Percentiles rank a stretch among this genome's conserved stretches.
These are phyloP conservation scores for Tolypocladium ovalisporum DNA, from an alignment of 2,329 filamentous ascomycete species.

Conservation along the genomic window DNA sequence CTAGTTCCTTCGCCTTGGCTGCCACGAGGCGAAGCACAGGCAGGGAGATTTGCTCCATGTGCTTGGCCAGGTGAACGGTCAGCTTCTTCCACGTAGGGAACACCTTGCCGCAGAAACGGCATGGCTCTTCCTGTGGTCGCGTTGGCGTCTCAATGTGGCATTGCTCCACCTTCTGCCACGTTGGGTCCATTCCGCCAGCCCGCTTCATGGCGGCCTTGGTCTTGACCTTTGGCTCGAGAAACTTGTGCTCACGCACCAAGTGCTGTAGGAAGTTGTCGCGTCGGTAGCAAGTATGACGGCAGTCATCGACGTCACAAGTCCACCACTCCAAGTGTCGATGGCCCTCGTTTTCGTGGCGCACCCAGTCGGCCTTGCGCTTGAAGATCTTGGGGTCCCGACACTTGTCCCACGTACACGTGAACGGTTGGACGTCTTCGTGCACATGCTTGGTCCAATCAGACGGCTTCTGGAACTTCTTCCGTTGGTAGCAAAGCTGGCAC, in stretches of 20 bases:
- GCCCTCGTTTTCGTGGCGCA: constrained; percentile 84
- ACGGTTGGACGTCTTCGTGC: constrained; percentile 85
- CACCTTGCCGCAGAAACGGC: constrained; percentile 73
- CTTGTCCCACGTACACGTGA: constrained; percentile 79
- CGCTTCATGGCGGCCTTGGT: constrained; percentile 58
- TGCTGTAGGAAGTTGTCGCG: constrained; percentile 92
- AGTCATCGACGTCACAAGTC: constrained; percentile 73
- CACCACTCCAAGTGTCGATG: constrained; percentile 88
- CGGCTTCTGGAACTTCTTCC: constrained; percentile 79
- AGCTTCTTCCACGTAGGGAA: constrained; percentile 87
- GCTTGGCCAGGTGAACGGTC: constrained; percentile 84
- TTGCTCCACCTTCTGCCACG: constrained; percentile 67
- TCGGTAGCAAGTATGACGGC: constrained; percentile 71
- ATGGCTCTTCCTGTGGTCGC: constrained; percentile 64
- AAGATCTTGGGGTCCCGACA: constrained; percentile 84
- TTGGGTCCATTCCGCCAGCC: constrained; percentile 45
- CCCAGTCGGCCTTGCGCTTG: constrained; percentile 93
- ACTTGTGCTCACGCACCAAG: constrained; percentile 83
- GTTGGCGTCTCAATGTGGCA: constrained; percentile 62
- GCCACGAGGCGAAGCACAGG: constrained; percentile 58
- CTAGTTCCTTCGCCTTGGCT: constrained; percentile 32
- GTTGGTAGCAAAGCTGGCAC: constrained; percentile 75
- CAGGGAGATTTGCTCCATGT: constrained; percentile 86
- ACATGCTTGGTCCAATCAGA: constrained; percentile 97
- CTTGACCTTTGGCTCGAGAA: constrained; percentile 70